Evolutionary conservation across 2,329 filamentous ascomycete species (phyloP).

Genomic region (Aspergillus felis): DNA sequence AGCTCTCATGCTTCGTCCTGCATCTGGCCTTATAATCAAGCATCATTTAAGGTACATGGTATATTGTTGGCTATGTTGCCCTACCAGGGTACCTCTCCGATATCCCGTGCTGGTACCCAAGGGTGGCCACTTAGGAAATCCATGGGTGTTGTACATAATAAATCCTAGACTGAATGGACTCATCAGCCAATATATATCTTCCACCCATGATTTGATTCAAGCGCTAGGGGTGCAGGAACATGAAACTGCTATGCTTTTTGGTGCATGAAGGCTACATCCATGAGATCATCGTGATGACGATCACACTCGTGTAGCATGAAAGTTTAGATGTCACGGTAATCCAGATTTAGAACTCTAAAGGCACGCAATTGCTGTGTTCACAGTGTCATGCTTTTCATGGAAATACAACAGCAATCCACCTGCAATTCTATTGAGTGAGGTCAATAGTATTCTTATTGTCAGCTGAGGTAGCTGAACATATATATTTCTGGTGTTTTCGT

Average conservation of each 20-base stretch:
- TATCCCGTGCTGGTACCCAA: neutral
- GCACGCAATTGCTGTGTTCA: neutral
- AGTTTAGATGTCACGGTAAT: neutral
- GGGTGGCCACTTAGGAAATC: neutral
- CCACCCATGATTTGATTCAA: neutral
- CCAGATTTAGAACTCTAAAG: neutral
- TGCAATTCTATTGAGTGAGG: too few species aligned
- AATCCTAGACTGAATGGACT: neutral
- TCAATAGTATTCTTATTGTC: too few species aligned
- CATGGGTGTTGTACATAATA: neutral
- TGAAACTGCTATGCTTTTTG: too few species aligned
- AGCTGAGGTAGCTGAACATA: too few species aligned
- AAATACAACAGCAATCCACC: neutral
- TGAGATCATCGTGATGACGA: neutral
- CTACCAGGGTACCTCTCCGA: neutral
- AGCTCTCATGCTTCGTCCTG: neutral
- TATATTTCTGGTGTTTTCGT: too few species aligned
- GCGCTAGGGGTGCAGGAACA: neutral
- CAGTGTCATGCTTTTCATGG: neutral
- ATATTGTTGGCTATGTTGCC: neutral
- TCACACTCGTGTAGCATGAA: neutral
- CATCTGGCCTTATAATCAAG: neutral
- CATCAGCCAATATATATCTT: neutral
- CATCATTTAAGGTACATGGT: neutral
- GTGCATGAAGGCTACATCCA: neutral